A percentile compares a stretch with the other conserved stretches of the same genome.
Conservation (phyloP, 1,284 basidiomycete species). For the Rhodotorula sp. region DNA sequence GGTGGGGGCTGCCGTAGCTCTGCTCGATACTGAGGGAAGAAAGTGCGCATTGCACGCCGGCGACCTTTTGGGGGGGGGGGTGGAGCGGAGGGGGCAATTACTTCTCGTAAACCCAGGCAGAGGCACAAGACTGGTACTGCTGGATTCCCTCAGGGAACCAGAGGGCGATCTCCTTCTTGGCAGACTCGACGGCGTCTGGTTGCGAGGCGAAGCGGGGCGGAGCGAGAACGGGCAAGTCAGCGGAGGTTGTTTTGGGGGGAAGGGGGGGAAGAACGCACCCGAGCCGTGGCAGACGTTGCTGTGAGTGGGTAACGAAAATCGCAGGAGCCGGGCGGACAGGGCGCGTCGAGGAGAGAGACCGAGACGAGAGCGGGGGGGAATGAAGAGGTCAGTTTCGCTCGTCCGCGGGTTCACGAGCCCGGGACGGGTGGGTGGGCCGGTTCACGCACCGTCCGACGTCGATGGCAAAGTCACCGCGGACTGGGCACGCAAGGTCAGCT, state of each 20-base stretch:
- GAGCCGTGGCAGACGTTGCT: constrained; percentile 73
- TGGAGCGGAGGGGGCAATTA: too few relatives aligned
- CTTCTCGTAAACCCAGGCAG: constrained; percentile 64
- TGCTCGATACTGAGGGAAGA: too few relatives aligned
- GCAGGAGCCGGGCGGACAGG: too few relatives aligned
- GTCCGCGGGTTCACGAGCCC: too few relatives aligned
- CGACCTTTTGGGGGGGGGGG: too few relatives aligned
- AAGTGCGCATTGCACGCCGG: too few relatives aligned
- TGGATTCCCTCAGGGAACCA: constrained; percentile 71
- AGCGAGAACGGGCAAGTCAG: neutral
- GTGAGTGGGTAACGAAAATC: too few relatives aligned
- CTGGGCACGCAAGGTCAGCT: neutral
- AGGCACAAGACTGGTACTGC: neutral
- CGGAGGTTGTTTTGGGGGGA: accelerated
- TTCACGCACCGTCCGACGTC: constrained; percentile 67
- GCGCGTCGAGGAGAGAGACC: too few relatives aligned
- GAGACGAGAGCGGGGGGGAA: accelerated
- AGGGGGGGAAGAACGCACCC: neutral
- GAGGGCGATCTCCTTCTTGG: constrained; percentile 86
- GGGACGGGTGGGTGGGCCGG: too few relatives aligned
- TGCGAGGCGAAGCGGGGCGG: too few relatives aligned
- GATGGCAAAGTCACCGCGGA: constrained; percentile 89
- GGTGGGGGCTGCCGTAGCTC: too few relatives aligned
- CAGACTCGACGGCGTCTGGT: constrained; percentile 48
- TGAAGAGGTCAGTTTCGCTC: too few relatives aligned